Conservation (phyloP, 73 alveolate genomes). For the Uronychia setigera region DNA sequence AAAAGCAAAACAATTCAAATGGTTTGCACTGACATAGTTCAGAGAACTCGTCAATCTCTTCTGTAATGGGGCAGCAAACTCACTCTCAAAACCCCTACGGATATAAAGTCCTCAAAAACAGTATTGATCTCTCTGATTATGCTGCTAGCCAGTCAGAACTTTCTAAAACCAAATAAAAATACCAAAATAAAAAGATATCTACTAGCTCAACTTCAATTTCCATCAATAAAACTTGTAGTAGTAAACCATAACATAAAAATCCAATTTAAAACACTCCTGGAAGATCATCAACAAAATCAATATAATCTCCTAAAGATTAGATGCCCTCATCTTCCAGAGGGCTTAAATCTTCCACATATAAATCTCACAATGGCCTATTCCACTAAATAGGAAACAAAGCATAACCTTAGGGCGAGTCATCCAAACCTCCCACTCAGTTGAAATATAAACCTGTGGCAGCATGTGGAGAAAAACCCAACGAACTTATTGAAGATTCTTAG, state of each 20-base stretch:
- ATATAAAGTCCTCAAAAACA: no score
- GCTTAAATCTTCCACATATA: neutral
- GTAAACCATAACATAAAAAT: neutral
- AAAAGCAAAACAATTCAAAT: neutral
- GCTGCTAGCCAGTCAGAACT: neutral
- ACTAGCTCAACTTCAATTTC: neutral
- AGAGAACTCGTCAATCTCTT: neutral
- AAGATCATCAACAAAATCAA: neutral
- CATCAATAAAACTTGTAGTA: neutral
- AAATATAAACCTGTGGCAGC: no score
- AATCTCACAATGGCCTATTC: neutral
- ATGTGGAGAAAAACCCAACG: no score
- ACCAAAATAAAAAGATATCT: neutral
- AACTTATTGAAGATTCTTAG: no score
- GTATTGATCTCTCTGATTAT: neutral
- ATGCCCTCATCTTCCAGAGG: neutral
- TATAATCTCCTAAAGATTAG: neutral
- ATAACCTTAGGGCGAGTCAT: no score
- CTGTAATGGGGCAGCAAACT: neutral
- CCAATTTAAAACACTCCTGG: no score
- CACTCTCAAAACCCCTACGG: neutral
- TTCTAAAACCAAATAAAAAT: no score
- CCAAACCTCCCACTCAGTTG: no score
- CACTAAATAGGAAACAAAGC: no score
- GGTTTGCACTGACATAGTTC: neutral